Percentiles rank a stretch among this genome's conserved stretches.
phyloP scores from a whole-genome alignment of 116 monocot species.

The Dioscorea cayenensis region DNA sequence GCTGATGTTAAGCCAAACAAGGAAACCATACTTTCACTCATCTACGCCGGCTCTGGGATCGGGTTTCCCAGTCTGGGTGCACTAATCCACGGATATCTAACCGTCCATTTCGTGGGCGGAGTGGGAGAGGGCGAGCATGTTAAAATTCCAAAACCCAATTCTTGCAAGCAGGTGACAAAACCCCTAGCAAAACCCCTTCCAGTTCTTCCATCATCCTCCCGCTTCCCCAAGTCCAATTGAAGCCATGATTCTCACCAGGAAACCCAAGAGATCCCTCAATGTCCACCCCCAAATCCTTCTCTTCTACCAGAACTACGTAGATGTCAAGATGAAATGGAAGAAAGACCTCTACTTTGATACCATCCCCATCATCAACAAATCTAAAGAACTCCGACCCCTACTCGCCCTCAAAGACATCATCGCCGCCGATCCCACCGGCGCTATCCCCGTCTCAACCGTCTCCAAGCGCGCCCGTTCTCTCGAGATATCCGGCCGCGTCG shows the following conservation, averaged over 20 bases:
- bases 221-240: background rate
- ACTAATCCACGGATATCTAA: conserved; percentile 18
- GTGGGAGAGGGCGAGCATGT: too few species aligned
- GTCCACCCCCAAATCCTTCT: background rate
- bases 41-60: conserved; percentile 14
- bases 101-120: background rate
- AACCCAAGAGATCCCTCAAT: background rate
- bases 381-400: conserved; percentile 46
- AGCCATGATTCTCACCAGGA: background rate
- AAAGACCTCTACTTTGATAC: conserved; percentile 57
- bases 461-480: conserved; percentile 55
- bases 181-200: too few species aligned
- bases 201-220: background rate
- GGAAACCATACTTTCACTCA: conserved; percentile 9
- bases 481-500: conserved; percentile 41
- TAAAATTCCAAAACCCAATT: too few species aligned
- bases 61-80: conserved; percentile 12
- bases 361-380: conserved; percentile 34
- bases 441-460: conserved; percentile 65
- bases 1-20: conserved; percentile 6
- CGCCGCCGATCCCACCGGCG: conserved; percentile 13
- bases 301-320: conserved; percentile 35
- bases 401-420: conserved; percentile 56
- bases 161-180: too few species aligned
- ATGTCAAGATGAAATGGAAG: conserved; percentile 70